Conservation (phyloP, 805 yeast genomes). For the Hanseniaspora occidentalis region DNA sequence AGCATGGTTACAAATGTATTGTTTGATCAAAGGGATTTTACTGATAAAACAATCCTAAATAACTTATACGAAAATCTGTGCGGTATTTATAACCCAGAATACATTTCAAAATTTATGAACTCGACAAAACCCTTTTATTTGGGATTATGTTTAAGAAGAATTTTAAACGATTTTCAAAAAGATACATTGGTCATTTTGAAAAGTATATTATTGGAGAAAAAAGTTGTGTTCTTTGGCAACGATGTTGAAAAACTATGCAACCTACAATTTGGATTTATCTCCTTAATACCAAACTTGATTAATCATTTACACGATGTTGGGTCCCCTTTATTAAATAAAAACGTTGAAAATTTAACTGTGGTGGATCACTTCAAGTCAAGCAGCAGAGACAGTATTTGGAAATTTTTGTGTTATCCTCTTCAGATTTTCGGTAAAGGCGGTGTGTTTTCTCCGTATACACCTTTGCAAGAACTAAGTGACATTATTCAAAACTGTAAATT, state of each 20-base stretch:
- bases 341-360: conserved; percentile 37
- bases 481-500: conserved; percentile 44
- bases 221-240: conserved; percentile 63
- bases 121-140: conserved; percentile 52
- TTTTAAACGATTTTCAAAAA: conserved; percentile 45
- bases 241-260: conserved; percentile 73
- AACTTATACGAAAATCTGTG: conserved; percentile 58
- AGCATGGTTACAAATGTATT: conserved; percentile 81
- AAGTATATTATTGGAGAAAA: conserved; percentile 62
- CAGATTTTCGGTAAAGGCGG: conserved; percentile 79
- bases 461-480: conserved; percentile 80
- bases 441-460: conserved; percentile 86
- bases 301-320: conserved; percentile 66
- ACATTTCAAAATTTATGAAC: conserved; percentile 16
- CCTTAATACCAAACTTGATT: conserved; percentile 71
- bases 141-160: conserved; percentile 59
- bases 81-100: conserved; percentile 25
- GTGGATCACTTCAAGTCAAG: conserved; percentile 64
- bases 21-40: conserved; percentile 69
- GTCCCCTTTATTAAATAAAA: conserved; percentile 53
- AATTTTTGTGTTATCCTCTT: conserved; percentile 79
- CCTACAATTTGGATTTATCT: conserved; percentile 70
- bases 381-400: conserved; percentile 62
- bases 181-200: conserved; percentile 60
- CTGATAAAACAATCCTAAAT: conserved; percentile 54